Evolutionary conservation across 2,329 filamentous ascomycete genomes (phyloP), one percentile per base, ranked within the genome.

Genomic region (Cladosporium halotolerans): DNA sequence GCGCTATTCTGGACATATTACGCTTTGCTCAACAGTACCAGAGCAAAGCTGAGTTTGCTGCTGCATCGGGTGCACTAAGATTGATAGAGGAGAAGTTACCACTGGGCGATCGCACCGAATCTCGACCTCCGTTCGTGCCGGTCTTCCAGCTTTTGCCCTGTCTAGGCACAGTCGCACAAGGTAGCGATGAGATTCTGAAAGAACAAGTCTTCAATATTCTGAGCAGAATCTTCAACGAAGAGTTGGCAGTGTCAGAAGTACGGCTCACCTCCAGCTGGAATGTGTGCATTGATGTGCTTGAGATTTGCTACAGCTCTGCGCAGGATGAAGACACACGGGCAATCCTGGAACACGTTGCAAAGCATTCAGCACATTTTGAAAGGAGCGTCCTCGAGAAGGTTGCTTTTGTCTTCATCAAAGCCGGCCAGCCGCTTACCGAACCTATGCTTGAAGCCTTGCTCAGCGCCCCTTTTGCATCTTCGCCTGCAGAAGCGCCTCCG

Each of bases 221-320:
- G 16, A 70, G 69, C 53, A 66, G 72, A n/a, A 70, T 73, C 2
- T 70, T 78, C 7, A 72, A 89, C 51, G 79, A 55, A 66, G 57
- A 66, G 66, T 11, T 68, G 64, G 13, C 46, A 66, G 32, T 44
- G 14, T 45, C 36, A 4, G 52, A 52, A 9, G 14, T 59, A 6
- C 45, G 59, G 18, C 50, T 82, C 51, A 77, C 86, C 44, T 76
- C 78, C 11, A 70, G 78, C 39, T 96, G 89, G 87, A 76, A 39
- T 14, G 42, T 44, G n/a, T 53, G 44, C 23, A 33, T 95, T n/a
- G 86, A 91, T 58, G 78, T 83, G 9, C 76, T 95, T 36, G 53
- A 55, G 33, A 80, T 89, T 23, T 77, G 78, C n/a, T 34, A 44
- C 40, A 38, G 33, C 40, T 41, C 41, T 16, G 48, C 73, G 83